Evolutionary conservation across 768 basidiomycete species (phyloP), one percentile per base, ranked within the genome.

Genomic region (Tricholoma flavovirens): DNA sequence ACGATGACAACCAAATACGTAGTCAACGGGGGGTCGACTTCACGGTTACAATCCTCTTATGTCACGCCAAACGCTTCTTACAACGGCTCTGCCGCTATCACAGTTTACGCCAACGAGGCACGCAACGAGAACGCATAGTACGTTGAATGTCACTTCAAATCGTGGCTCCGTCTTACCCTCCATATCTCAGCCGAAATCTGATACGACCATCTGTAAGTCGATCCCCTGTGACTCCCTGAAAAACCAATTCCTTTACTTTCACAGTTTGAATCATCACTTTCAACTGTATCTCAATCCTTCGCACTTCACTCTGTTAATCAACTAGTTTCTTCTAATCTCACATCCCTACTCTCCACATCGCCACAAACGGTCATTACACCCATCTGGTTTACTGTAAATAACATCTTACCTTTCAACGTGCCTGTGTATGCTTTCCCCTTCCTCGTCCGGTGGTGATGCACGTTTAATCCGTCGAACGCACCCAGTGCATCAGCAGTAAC

Each of bases 101-200:
- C 77, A 0, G 74, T 76, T 12, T 78, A 76, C 57, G 72, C 65
- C 0, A 71, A 70, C 0, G 75, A 77, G 58, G 84, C 79, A 19
- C 73, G 84, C 26, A 85, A 78, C 49, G 84, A 84, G 59, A 81
- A 79, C 57, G 77, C 75, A 15, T 86, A 73, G 85, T 87, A 64
- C 67, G 83, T 66, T 17, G 17, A 24, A 5, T 52, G 49, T 14
- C 19, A 14, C 14, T 30, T 15, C 4, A 30, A 55, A 15, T 6
- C 29, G 38, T 54, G 24, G 3, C 21, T 19, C 29, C 24, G 56
- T 19, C 14, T 49, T 22, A 48, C 35, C 26, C 15, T 42, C 21
- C 49, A 45, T 17, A 3, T 17, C 21, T 10, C 54, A 75, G 76
- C 59, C 73, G 74, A n/a, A 56, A 46, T 40, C 42, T 77, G 14